phyloP scores from a whole-genome alignment of 2,329 filamentous ascomycete genomes.

The Exophiala xenobiotica region DNA sequence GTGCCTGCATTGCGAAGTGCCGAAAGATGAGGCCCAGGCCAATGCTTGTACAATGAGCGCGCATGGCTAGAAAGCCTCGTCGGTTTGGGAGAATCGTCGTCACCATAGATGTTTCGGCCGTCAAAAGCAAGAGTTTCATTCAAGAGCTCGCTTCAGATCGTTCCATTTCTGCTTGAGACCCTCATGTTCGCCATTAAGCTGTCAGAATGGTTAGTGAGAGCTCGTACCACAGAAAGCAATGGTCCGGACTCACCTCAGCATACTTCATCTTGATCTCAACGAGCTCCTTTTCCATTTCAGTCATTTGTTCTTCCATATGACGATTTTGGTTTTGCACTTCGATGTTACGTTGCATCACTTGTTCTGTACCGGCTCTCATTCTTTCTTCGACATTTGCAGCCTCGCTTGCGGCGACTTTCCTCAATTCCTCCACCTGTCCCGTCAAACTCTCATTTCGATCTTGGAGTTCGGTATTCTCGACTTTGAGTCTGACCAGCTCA shows the following conservation, averaged over 20 bases:
- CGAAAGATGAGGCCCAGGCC: no score
- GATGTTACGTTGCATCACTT: conserved; percentile 86
- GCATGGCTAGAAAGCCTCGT: no score
- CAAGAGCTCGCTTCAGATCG: conserved; percentile 63
- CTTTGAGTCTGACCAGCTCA: conserved; percentile 86
- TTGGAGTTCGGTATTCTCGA: conserved; percentile 84
- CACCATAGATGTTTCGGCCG: no score
- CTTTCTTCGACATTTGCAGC: conserved; percentile 81
- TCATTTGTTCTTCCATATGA: conserved; percentile 81
- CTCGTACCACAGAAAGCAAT: conserved; percentile 1
- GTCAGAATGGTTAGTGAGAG: conserved; percentile 10
- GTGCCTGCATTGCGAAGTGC: no score
- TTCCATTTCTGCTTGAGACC: conserved; percentile 73
- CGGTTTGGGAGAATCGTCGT: no score
- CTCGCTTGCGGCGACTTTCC: conserved; percentile 83
- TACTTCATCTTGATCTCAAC: conserved; percentile 93
- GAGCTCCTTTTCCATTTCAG: conserved; percentile 86
- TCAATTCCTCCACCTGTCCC: conserved; percentile 80
- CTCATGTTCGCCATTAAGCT: conserved; percentile 71
- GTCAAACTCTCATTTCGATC: conserved; percentile 88
- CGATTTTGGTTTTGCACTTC: conserved; percentile 94
- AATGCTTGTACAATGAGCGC: no score
- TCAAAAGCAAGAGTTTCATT: conserved; percentile 29
- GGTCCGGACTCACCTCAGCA: conserved; percentile 75
- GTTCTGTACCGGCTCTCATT: conserved; percentile 81